Evolutionary conservation across 306 rosid genomes (phyloP), one percentile per base, ranked within the genome.

Genomic region (Inga leiocalycina): DNA sequence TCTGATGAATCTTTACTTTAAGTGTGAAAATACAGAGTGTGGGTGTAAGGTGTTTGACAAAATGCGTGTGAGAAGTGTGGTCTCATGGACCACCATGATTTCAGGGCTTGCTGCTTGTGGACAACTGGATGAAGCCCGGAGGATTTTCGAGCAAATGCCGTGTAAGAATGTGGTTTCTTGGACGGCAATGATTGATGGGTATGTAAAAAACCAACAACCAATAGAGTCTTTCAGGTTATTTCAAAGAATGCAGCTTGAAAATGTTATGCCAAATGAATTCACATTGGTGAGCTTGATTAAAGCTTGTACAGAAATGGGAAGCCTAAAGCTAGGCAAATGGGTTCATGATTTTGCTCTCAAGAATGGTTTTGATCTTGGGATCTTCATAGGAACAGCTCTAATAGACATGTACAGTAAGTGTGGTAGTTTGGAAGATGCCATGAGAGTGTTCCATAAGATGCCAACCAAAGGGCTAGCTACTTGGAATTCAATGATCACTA

Each of bases 331-430:
- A 86, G 93, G 92, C 66, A 84, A 80, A 74, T 51, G 91, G 93
- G 49, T 91, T 86, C 93, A 89, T 75, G 88, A 90, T 80, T 89
- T 79, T 39, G 88, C 90, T 69, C 79, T 84, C 71, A 81, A 80
- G 65, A 88, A 86, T 54, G 89, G 88, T 35, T 85, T 92, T 78
- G 81, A 89, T 75, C 22, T 90, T 57, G 90, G 86, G 17, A 80
- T 86, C 34, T 90, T 83, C 57, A 80, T 90, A 45, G 94, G 97
- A 24, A 89, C 97, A 0, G 91, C 97, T 61, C 88, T 92, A 37
- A 90, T 92, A 48, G 97, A 92, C 81, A 92, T 84, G 90, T 92
- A 90, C 71, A 92, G 94, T 87, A 92, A 92, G 77, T 92, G 97
- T 79, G 94, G 91, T 51, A 88, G 88, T 82, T 68, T 92, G 62